Evolutionary conservation across 768 basidiomycete genomes (phyloP), one percentile per base, ranked within the genome.

Genomic region (Podaxis mareebaensis): DNA sequence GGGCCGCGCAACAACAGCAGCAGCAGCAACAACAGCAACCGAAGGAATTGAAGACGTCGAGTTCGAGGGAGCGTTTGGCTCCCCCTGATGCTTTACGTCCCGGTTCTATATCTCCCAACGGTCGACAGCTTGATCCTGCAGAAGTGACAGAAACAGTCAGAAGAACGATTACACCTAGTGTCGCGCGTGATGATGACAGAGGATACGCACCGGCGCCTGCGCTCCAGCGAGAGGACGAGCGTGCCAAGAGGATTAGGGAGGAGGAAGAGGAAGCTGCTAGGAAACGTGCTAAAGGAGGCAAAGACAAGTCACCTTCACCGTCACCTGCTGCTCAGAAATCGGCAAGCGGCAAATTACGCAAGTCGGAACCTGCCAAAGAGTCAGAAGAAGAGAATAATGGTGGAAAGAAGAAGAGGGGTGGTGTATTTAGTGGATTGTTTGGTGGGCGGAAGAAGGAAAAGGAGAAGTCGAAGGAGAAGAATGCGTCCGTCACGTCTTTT

Each of bases 341-440:
- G 3, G 17, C 5, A n/a, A 20, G 44, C 7, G 44, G 44, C 3
- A 84, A 84, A 62, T 64, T 84, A 52, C 77, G 78, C 65, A 85
- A 84, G 68, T 24, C 33, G n/a, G 54, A 60, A 39, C 36, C 46
- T 26, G 28, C 49, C n/a, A 51, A 60, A 38, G 46, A 60, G 30
- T 36, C 26, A 36, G 46, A 60, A 40, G 64, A 60, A 58, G 68
- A 64, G 72, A 69, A 72, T 8, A 73, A 70, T 1, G 77, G 77
- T 61, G 74, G 76, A 39, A 87, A 89, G 77, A 88, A 90, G 76
- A 89, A 88, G 76, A 88, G 85, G 60, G 76, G 85, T 3, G 87
- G 90, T 3, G 82, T 98, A 61, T 89, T 97, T 66, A 82, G 87
- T 13, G 81, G 88, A 0, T 69, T 98, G 54, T 96, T 96, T 72